Evolutionary conservation across 805 yeast species (phyloP).

Genomic region (Soucietia sequanensis): DNA sequence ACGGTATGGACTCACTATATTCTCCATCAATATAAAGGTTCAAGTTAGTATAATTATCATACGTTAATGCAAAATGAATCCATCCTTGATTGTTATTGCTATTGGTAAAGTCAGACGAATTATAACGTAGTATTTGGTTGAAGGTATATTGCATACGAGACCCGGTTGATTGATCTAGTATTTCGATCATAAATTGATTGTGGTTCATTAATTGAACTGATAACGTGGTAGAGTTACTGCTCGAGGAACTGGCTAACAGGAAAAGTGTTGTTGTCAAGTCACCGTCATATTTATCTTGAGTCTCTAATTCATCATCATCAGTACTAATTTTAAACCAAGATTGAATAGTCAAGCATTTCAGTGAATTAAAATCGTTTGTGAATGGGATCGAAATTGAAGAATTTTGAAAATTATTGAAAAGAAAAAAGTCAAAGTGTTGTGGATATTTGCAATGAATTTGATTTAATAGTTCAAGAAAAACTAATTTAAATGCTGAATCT

Average conservation of each 20-base stretch:
- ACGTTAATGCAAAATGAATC: constrained; percentile 35
- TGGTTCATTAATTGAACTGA: constrained; percentile 27
- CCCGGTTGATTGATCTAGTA: constrained; percentile 19
- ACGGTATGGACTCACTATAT: constrained; percentile 42
- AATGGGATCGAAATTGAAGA: constrained; percentile 22
- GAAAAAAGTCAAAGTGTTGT: constrained; percentile 25
- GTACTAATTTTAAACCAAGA: constrained; percentile 38
- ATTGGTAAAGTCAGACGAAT: constrained; percentile 1
- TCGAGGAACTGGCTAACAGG: constrained; percentile 25
- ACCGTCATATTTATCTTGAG: neutral
- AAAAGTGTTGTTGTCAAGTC: constrained; percentile 17
- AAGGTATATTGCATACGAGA: constrained; percentile 31
- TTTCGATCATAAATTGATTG: constrained; percentile 30
- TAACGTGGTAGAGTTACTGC: constrained; percentile 19
- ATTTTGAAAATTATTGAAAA: constrained; percentile 19
- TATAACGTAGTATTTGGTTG: constrained; percentile 24
- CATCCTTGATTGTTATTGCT: constrained; percentile 16
- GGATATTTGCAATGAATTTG: constrained; percentile 20
- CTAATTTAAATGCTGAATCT: constrained; percentile 9
- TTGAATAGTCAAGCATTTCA: constrained; percentile 33
- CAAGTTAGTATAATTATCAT: constrained; percentile 35
- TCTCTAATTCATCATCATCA: constrained; percentile 12
- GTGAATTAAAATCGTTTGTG: constrained; percentile 11
- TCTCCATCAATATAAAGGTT: constrained; percentile 52
- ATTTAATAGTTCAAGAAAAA: constrained; percentile 21